These are phyloP conservation scores for Exophiala phaeomuriformis DNA, from an alignment of 2,329 filamentous ascomycete genomes.

Conservation along the genomic window DNA sequence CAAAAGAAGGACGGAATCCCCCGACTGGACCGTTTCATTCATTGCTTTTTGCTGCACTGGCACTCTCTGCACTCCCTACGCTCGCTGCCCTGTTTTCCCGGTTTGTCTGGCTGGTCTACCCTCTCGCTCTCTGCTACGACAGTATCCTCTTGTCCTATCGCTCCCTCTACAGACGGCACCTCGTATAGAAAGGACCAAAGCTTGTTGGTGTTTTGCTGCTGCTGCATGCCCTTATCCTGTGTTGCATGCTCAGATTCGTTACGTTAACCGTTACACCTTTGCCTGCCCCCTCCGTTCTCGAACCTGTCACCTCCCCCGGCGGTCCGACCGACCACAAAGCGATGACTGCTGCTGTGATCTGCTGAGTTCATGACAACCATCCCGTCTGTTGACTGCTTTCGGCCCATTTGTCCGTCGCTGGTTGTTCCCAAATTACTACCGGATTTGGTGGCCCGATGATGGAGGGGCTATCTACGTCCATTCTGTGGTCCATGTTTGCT, in stretches of 20 bases:
- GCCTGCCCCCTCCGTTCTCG: constrained; percentile 13
- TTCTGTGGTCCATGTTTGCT: constrained; percentile 9
- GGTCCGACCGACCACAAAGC: constrained; percentile 5
- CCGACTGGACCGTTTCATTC: no score
- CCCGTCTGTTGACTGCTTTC: not conserved
- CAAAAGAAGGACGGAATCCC: no score
- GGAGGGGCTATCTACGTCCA: constrained; percentile 6
- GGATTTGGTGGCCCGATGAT: constrained; percentile 7
- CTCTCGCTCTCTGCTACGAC: no score
- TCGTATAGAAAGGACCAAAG: constrained; percentile 9
- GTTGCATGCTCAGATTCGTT: constrained; percentile 1
- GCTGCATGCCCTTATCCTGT: constrained; percentile 5
- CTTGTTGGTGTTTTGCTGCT: not conserved
- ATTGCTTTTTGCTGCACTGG: no score
- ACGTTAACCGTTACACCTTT: constrained; percentile 13
- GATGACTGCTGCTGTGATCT: not conserved
- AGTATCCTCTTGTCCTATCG: not conserved
- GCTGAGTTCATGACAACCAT: constrained; percentile 1
- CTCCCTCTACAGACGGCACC: not conserved
- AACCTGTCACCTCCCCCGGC: constrained; percentile 17
- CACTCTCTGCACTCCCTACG: no score
- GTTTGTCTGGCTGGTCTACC: no score
- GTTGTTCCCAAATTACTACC: constrained; percentile 3
- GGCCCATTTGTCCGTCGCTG: constrained; percentile 2
- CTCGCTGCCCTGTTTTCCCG: no score